phyloP scores from a whole-genome alignment of 305 asterid species.

The Withania somnifera region DNA sequence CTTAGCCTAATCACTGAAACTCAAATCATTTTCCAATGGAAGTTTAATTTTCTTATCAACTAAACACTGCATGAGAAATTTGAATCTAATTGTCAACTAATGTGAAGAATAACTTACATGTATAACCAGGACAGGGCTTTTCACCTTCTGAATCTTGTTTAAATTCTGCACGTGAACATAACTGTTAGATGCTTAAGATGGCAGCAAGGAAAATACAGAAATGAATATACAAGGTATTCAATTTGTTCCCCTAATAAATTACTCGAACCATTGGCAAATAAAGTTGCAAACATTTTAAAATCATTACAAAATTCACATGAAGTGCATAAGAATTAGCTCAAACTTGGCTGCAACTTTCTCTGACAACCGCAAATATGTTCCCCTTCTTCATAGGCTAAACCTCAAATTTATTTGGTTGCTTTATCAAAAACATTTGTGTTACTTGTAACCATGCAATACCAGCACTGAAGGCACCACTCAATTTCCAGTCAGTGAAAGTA shows the following conservation, averaged over 20 bases:
- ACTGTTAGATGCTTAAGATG: conserved; percentile 11
- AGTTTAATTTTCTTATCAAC: not conserved
- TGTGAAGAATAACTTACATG: conserved; percentile 61
- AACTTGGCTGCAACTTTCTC: not conserved
- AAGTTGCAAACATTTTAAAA: not conserved
- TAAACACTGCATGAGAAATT: not conserved
- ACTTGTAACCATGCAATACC: not conserved
- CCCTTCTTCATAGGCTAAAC: not conserved
- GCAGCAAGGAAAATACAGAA: not conserved
- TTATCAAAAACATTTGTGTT: not conserved
- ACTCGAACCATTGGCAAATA: not conserved
- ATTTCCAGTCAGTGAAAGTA: not conserved
- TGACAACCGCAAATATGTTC: not conserved
- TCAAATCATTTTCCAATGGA: not conserved
- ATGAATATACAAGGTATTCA: not conserved
- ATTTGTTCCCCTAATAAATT: not conserved
- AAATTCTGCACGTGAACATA: conserved; percentile 64
- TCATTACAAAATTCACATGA: not conserved
- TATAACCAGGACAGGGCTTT: conserved; percentile 86
- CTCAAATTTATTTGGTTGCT: not conserved
- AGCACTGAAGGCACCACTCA: not conserved
- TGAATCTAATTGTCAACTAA: not conserved
- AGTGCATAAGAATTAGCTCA: not conserved
- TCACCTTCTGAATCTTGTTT: conserved; percentile 87
- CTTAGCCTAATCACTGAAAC: not conserved